phyloP scores from a whole-genome alignment of 257 asterid genomes.

The Scutellaria minor region DNA sequence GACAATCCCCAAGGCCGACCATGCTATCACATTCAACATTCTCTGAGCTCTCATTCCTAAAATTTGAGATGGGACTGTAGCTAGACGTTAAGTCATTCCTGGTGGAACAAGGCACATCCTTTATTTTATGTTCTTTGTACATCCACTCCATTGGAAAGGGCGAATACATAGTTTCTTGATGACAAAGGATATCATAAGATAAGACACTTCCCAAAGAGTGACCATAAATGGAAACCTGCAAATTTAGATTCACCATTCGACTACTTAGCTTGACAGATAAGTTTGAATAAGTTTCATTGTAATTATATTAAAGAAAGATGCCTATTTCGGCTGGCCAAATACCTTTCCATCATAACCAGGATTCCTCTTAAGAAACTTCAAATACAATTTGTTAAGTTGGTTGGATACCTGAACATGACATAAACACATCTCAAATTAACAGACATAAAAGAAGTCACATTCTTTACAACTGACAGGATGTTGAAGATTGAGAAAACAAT shows the following conservation, averaged over 20 bases:
- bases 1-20: constrained; percentile 34
- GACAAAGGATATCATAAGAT: constrained; percentile 95
- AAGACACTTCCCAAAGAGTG: constrained; percentile 97
- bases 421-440: constrained; percentile 27
- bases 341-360: constrained; percentile 99
- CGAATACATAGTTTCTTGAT: constrained; percentile 74
- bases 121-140: constrained; percentile 64
- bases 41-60: constrained; percentile 44
- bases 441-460: constrained; percentile 3
- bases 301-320: constrained; percentile 15
- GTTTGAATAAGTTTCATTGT: constrained; percentile 8
- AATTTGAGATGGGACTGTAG: constrained; percentile 42
- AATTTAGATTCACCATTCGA: constrained; percentile 22
- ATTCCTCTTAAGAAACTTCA: constrained; percentile 92
- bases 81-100: constrained; percentile 40
- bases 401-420: constrained; percentile 74
- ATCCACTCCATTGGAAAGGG: constrained; percentile 90
- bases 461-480: constrained; percentile 13
- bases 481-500: background rate
- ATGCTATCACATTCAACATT: constrained; percentile 43
- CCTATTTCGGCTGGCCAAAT: constrained; percentile 33
- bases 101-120: constrained; percentile 36
- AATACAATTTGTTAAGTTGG: constrained; percentile 80
- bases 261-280: constrained; percentile 21
- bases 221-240: constrained; percentile 87